Evolutionary conservation across 306 rosid species (phyloP), one percentile per base, ranked within the genome.

Genomic region (Neltuma alba): DNA sequence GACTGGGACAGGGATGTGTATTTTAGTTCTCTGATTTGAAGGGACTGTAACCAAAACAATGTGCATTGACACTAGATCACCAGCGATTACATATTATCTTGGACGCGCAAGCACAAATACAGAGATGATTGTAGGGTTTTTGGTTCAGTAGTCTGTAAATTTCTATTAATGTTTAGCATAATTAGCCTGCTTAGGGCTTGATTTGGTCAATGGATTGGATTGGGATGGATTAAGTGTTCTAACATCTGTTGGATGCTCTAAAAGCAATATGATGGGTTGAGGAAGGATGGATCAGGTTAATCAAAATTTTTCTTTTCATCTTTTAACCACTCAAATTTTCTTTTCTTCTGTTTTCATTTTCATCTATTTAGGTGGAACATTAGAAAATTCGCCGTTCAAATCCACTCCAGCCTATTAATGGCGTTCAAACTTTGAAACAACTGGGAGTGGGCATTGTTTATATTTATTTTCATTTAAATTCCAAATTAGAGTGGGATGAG

Each of bases 91-190:
- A n/a, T n/a, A n/a, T n/a, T n/a, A n/a, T n/a, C n/a, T n/a, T n/a
- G n/a, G n/a, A n/a, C n/a, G n/a, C n/a, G n/a, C n/a, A n/a, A n/a
- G n/a, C n/a, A n/a, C n/a, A n/a, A n/a, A n/a, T n/a, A n/a, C n/a
- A n/a, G n/a, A n/a, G n/a, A n/a, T n/a, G n/a, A n/a, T n/a, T n/a
- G n/a, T n/a, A n/a, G n/a, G n/a, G n/a, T n/a, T n/a, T n/a, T 34
- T 25, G 23, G 54, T 37, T 62, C 33, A 18, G 42, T 33, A 33
- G 25, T 33, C 27, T 27, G 23, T 47, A 37, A 48, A 62, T 62
- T 72, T 18, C 66, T 61, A 66, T 45, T 36, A 57, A 38, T 47
- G 58, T 55, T 78, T 65, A 42, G n/a, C 50, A 21, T 79, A 37
- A 14, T 79, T 48, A 31, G 66, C 28, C 28, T 65, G 37, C 28